phyloP scores from a whole-genome alignment of 2,329 filamentous ascomycete genomes.

The Pseudocercospora vitis region DNA sequence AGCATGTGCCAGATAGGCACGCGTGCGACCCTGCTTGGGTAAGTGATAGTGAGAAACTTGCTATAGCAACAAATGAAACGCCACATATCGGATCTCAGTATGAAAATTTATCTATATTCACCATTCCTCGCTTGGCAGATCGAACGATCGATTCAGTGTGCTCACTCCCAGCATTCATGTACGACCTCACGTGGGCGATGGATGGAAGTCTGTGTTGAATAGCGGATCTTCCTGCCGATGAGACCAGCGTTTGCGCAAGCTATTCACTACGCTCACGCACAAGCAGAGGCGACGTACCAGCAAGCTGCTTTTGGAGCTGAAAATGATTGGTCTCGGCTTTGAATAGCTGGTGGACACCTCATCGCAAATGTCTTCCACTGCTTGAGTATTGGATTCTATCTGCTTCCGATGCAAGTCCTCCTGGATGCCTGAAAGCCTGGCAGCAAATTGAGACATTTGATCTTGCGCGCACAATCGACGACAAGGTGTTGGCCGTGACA shows the following conservation, averaged over 20 bases:
- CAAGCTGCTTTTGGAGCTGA: conserved; percentile 21
- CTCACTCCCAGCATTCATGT: not conserved
- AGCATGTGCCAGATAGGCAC: conserved; percentile 27
- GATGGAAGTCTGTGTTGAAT: conserved; percentile 24
- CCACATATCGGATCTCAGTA: conserved; percentile 34
- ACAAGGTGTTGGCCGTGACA: conserved; percentile 33
- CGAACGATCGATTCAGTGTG: not conserved
- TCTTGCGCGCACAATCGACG: conserved; percentile 24
- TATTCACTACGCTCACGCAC: conserved; percentile 9
- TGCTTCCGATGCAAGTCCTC: conserved; percentile 15
- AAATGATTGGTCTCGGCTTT: conserved; percentile 22
- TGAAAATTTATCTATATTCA: conserved; percentile 24
- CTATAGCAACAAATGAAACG: conserved; percentile 25
- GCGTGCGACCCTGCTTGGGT: conserved; percentile 36
- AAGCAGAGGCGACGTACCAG: conserved; percentile 10
- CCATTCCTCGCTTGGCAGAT: not conserved
- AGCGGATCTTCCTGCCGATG: conserved; percentile 13
- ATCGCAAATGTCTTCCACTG: conserved; percentile 26
- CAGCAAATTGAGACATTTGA: conserved; percentile 24
- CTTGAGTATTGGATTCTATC: conserved; percentile 27
- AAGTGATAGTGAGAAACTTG: conserved; percentile 31
- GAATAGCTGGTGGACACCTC: conserved; percentile 18
- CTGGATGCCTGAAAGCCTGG: conserved; percentile 11
- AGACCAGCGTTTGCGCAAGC: conserved; percentile 13
- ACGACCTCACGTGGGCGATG: conserved; percentile 18